Evolutionary conservation across 768 basidiomycete species (phyloP).

Genomic region (Phaeotremella skinneri): DNA sequence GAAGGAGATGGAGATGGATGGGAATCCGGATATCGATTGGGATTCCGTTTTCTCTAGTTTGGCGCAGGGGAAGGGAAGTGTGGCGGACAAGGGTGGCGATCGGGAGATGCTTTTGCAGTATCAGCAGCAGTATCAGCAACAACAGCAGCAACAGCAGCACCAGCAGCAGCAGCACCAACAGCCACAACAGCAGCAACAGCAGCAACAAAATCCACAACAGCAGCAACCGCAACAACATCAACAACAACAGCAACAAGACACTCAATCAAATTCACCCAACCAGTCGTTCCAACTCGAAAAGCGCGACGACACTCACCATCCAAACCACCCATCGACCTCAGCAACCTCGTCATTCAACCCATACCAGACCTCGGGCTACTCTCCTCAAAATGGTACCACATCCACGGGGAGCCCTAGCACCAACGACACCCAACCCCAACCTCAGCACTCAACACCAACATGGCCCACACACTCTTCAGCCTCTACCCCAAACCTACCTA

Average conservation of each 20-base stretch:
- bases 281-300: no score
- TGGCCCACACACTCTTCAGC: neutral
- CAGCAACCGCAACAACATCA: constrained; percentile 2
- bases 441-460: neutral
- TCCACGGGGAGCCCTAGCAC: no score
- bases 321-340: neutral
- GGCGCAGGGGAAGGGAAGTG: neutral
- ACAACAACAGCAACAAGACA: neutral
- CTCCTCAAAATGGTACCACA: no score
- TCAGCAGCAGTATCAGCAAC: constrained; percentile 7
- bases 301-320: no score
- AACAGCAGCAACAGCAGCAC: constrained; percentile 10
- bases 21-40: neutral
- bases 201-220: neutral
- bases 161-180: neutral
- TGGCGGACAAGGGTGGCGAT: neutral
- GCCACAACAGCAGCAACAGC: constrained; percentile 3
- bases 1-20: neutral
- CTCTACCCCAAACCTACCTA: neutral
- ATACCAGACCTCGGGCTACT: neutral
- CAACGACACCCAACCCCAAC: no score
- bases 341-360: neutral
- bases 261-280: no score
- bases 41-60: neutral
- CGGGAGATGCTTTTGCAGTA: neutral